Conservation (phyloP, 78 protist species). For the Monocercomonoides exilis region DNA sequence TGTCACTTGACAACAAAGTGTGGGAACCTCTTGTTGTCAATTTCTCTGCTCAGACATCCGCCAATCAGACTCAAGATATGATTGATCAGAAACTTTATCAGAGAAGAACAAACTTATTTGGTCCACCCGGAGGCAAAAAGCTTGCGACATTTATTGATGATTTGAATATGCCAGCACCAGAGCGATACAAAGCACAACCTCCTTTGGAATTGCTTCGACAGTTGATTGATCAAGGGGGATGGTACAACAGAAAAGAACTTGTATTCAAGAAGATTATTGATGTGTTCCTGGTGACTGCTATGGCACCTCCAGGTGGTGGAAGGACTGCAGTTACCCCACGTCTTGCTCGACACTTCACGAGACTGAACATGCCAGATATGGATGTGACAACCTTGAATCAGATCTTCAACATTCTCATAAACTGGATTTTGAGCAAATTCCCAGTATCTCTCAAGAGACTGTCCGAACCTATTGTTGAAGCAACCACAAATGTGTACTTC, state of each 20-base stretch:
- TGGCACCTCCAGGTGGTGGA: slow-evolving; percentile 82
- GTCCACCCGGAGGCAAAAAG: slow-evolving; percentile 51
- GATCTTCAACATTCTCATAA: slow-evolving; percentile 42
- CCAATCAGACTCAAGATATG: slow-evolving; percentile 64
- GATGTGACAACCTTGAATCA: slow-evolving; percentile 36
- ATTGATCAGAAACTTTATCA: slow-evolving; percentile 62
- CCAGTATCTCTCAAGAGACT: neutral
- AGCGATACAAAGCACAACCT: slow-evolving; percentile 76
- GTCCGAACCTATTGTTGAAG: slow-evolving; percentile 33
- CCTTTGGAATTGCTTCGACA: slow-evolving; percentile 81
- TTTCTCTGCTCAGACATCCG: slow-evolving; percentile 62
- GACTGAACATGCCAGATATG: slow-evolving; percentile 33
- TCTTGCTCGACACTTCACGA: slow-evolving; percentile 52
- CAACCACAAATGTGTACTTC: slow-evolving; percentile 30
- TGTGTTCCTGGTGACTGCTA: slow-evolving; percentile 53
- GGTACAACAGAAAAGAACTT: slow-evolving; percentile 59
- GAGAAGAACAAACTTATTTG: slow-evolving; percentile 49
- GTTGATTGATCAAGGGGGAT: slow-evolving; percentile 71
- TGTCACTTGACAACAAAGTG: neutral
- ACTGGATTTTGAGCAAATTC: slow-evolving; percentile 24
- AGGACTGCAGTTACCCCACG: slow-evolving; percentile 46
- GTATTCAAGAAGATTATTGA: slow-evolving; percentile 43
- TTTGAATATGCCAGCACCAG: slow-evolving; percentile 73
- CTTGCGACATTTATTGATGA: slow-evolving; percentile 74
- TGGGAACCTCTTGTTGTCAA: slow-evolving; percentile 30